Evolutionary conservation across 495 filamentous ascomycete species (phyloP).

Genomic region (Echria macrotheca): DNA sequence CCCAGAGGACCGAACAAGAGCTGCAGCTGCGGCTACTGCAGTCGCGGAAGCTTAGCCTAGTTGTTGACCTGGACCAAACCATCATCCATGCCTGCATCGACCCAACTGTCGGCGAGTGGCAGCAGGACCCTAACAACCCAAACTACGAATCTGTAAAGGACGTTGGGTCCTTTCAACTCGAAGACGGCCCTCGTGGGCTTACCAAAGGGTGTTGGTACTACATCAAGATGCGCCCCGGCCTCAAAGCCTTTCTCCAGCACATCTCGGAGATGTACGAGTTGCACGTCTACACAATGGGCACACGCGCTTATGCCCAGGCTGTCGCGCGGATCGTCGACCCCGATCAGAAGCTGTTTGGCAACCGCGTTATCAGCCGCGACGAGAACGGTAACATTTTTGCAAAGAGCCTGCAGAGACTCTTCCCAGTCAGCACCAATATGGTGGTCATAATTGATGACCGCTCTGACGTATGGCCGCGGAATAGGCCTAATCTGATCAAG

Average conservation of each 20-base stretch:
- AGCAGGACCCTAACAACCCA: constrained; percentile 76
- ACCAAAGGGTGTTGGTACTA: constrained; percentile 84
- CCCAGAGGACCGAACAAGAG: constrained; percentile 74
- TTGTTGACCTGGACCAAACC: constrained; percentile 96
- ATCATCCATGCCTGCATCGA: constrained; percentile 98
- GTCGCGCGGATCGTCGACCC: constrained; percentile 94
- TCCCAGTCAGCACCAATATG: constrained; percentile 98
- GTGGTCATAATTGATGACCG: constrained; percentile 98
- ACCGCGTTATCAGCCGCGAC: constrained; percentile 90
- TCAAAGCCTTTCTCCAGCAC: constrained; percentile 74
- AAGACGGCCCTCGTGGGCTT: constrained; percentile 65
- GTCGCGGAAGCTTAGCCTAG: constrained; percentile 77
- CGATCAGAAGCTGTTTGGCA: constrained; percentile 80
- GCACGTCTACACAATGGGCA: constrained; percentile 99
- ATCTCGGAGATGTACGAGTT: constrained; percentile 83
- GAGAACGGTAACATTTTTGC: constrained; percentile 88
- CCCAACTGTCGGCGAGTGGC: constrained; percentile 93
- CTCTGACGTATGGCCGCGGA: constrained; percentile 95
- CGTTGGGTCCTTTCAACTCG: constrained; percentile 80
- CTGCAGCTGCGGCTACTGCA: constrained; percentile 76
- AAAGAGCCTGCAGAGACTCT: constrained; percentile 86
- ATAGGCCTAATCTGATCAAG: constrained; percentile 89
- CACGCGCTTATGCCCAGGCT: constrained; percentile 83
- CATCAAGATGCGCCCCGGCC: constrained; percentile 93
- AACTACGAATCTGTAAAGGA: constrained; percentile 89